Evolutionary conservation across 108 stramenopile genomes (phyloP), one percentile per base, ranked within the genome.

Genomic region (Skeletonema menzelii): DNA sequence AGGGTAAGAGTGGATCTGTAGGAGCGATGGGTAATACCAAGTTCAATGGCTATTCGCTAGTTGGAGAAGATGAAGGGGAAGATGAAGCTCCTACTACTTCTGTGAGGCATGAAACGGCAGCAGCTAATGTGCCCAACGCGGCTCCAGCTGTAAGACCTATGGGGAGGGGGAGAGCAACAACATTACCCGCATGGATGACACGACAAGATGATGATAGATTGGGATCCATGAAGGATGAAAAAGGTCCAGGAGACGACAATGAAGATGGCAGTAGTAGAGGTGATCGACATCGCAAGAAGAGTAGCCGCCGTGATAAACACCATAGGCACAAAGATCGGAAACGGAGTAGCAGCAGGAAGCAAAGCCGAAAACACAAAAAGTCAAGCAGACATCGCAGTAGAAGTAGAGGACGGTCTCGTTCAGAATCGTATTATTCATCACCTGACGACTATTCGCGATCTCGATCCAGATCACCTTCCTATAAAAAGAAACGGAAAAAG

Each of bases 1-100:
- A 70, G 30, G 75, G 81, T 2, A 64, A 20, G n/a, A 42, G 14
- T 8, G 22, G 37, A 2, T 38, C 19, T 11, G 68, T 30, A 7
- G 56, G 15, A 17, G 71, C 8, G 56, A n/a, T 47, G 40, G 24
- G 34, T 22, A 30, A 40, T 11, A 62, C 49, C 5, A 67, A 74
- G 22, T 76, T 73, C 19, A 86, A 86, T 62, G 89, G 89, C 26
- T 91, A 91, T 65, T 72, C 75, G 2, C 73, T 91, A 37, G 86
- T 91, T 20, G 86, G 77, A 12, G 89, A 91, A 47, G 86, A 85
- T 31, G 89, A 91, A 65, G 89, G 87, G 11, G 89, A 88, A 60
- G 47, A n/a, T 60, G 68, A 71, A 31, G 60, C 65, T 47, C 46
- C 65, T 22, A 26, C 12, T 58, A 57, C 26, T 26, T 27, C 56